Evolutionary conservation across 257 asterid genomes (phyloP), one percentile per base, ranked within the genome.

Genomic region (Capsicum pubescens): DNA sequence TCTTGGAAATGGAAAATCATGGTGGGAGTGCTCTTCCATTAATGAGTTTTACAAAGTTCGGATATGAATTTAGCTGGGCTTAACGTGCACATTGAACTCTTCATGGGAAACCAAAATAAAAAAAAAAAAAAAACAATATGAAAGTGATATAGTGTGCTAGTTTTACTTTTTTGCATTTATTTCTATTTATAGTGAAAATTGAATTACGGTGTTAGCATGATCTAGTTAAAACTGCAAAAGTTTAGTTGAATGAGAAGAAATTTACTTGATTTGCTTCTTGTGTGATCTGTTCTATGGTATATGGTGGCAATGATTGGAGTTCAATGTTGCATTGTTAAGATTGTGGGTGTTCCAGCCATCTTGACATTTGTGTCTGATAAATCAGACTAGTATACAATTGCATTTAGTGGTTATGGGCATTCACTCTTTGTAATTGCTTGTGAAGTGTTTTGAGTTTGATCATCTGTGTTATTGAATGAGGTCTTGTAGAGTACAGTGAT

Each of bases 321-420:
- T 26, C 32, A 26, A 72, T 71, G 58, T 72, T 12, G 19, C 19
- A 19, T 74, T 50, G 21, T 21, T 52, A 59, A 11, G 60, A 48
- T 72, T 72, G 15, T 19, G 59, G 36, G 12, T 19, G 14, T 7
- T 61, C 39, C 11, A 3, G 36, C 2, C 13, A 61, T 61, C 36
- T 0, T 19, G 35, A 0, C 21, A 4, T 60, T 14, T 1, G 48
- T 71, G 21, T 76, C 61, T 50, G 63, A 21, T 74, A 55, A 50
- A 17, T 71, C 1, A 21, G 1, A 19, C 13, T 72, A 55, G 5
- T 44, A 44, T 44, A 32, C 9, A 3, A 39, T 39, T 19, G 81
- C 61, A n/a, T 46, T 72, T 19, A 72, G 10, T 21, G 19, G 59
- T 48, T 72, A 72, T 72, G 60, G 80, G n/a, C 36, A 72, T 50